Conservation (phyloP, 495 filamentous ascomycete species). For the Hypoxylon perforatum region DNA sequence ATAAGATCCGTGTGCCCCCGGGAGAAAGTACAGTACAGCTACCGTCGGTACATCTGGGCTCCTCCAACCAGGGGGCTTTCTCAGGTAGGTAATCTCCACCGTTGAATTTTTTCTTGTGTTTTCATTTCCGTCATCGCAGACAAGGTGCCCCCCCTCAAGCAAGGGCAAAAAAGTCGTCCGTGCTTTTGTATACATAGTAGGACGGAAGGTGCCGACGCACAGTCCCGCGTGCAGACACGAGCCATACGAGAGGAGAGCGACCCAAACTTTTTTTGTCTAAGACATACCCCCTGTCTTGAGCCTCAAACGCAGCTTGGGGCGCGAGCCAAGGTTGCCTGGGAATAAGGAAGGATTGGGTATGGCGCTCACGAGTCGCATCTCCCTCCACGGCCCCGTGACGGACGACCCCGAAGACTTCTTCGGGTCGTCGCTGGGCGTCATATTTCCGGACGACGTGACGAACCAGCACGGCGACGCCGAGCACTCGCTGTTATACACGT, state of each 20-base stretch:
- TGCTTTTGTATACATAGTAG: background rate
- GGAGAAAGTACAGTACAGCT: background rate
- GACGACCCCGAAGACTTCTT: slow-evolving; percentile 73
- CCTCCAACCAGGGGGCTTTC: background rate
- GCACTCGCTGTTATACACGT: slow-evolving; percentile 73
- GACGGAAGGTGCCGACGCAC: background rate
- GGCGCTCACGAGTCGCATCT: slow-evolving; percentile 58
- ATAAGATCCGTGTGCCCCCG: slow-evolving; percentile 17
- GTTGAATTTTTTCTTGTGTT: background rate
- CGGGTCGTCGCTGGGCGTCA: slow-evolving; percentile 67
- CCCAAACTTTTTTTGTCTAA: background rate
- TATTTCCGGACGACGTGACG: slow-evolving; percentile 81
- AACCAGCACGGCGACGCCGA: slow-evolving; percentile 80
- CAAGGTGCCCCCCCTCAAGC: background rate
- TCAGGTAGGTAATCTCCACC: background rate
- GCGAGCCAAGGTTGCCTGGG: background rate
- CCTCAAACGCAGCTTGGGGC: slow-evolving; percentile 15
- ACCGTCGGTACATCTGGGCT: background rate
- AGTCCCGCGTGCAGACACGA: slow-evolving; percentile 16
- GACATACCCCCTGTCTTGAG: slow-evolving; percentile 7
- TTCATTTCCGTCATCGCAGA: slow-evolving; percentile 10
- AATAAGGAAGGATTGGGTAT: slow-evolving; percentile 16
- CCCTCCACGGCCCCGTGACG: slow-evolving; percentile 45
- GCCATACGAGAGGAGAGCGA: background rate
- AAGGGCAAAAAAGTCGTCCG: no score